Percentiles rank a stretch among this genome's conserved stretches.
Evolutionary conservation across 2,329 filamentous ascomycete species (phyloP).

Genomic region (Paracamarosporium sp.): DNA sequence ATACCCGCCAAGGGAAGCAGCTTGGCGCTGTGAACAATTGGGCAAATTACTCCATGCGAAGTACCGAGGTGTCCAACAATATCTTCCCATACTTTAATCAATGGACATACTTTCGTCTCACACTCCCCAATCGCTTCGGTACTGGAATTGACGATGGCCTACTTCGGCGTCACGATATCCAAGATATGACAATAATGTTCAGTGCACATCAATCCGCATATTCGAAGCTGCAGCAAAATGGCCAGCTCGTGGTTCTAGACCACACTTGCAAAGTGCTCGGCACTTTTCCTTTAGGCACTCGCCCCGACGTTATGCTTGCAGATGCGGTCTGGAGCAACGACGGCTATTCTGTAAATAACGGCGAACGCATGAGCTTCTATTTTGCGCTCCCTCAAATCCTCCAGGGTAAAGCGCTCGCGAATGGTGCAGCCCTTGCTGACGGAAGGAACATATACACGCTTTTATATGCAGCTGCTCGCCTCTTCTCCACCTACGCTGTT

Average conservation of each 20-base stretch:
- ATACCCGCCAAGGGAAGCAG: not conserved
- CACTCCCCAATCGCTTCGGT: not conserved
- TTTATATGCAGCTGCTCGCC: not conserved
- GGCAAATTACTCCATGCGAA: not conserved
- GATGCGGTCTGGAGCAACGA: slow-evolving; percentile 1
- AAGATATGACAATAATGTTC: slow-evolving; percentile 1
- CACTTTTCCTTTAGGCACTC: not conserved
- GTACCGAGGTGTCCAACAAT: slow-evolving; percentile 1
- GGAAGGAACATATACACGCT: slow-evolving; percentile 2
- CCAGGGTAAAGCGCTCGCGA: not conserved
- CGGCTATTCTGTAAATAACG: slow-evolving; percentile 2
- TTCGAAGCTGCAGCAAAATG: not conserved
- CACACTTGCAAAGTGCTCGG: slow-evolving; percentile 1
- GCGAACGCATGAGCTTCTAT: slow-evolving; percentile 2
- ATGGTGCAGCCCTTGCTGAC: not conserved
- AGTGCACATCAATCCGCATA: slow-evolving; percentile 1
- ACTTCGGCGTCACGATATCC: not conserved
- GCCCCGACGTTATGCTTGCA: not conserved
- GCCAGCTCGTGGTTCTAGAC: not conserved
- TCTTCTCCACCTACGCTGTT: not conserved
- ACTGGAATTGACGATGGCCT: not conserved
- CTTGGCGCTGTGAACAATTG: not conserved
- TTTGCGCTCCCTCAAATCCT: not conserved
- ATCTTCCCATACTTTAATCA: slow-evolving; percentile 3
- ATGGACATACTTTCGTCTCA: slow-evolving; percentile 2